phyloP scores from a whole-genome alignment of 345 rosid genomes.

The Melaleuca quinquenervia region DNA sequence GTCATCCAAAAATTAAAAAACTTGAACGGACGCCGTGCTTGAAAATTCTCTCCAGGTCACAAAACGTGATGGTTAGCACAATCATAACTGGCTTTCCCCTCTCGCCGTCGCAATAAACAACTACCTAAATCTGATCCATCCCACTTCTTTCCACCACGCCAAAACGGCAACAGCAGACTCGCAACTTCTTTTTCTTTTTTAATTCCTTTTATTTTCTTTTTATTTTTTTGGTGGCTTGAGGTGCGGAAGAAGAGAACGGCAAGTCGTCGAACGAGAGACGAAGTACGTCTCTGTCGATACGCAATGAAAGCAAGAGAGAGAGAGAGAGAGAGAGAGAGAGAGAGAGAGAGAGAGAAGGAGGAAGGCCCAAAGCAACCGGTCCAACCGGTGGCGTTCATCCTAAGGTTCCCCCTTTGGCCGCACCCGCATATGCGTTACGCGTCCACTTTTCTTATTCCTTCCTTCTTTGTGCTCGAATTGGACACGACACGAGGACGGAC shows the following conservation, averaged over 20 bases:
- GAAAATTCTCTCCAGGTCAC: no score
- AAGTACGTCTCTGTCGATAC: not conserved
- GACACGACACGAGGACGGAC: not conserved
- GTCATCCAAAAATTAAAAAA: no score
- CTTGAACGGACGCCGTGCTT: no score
- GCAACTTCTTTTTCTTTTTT: not conserved
- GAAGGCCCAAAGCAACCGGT: not conserved
- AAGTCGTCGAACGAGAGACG: not conserved
- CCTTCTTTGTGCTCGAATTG: not conserved
- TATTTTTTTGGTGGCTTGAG: not conserved
- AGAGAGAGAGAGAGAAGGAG: not conserved
- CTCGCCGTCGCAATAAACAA: not conserved
- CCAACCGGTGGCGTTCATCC: not conserved
- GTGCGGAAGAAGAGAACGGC: not conserved
- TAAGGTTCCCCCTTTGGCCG: not conserved
- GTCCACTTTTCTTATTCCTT: not conserved
- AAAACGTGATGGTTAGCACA: not conserved
- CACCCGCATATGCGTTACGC: not conserved
- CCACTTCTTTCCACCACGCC: not conserved
- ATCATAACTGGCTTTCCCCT: not conserved
- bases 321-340: not conserved
- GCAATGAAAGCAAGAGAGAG: not conserved
- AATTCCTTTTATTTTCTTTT: not conserved
- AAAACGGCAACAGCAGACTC: not conserved
- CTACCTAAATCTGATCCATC: not conserved